phyloP scores from a whole-genome alignment of 2,329 filamentous ascomycete genomes.

The Blastomyces emzantsi region DNA sequence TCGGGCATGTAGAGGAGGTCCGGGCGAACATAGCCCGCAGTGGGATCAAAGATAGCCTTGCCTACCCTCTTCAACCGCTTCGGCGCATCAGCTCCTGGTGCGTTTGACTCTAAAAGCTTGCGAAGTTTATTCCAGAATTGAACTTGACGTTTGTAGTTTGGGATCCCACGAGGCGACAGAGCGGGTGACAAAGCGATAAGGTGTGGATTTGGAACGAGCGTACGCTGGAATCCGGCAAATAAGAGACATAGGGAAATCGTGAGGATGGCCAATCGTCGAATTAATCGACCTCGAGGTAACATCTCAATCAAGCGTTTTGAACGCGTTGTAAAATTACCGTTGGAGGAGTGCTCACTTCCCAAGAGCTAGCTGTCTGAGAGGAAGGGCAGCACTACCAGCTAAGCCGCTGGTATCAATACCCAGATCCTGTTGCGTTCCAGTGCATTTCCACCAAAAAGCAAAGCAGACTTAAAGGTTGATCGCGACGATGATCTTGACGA shows the following conservation, averaged over 20 bases:
- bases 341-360: background rate
- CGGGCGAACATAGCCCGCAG: constrained; percentile 20
- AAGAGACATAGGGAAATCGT: background rate
- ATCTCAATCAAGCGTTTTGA: background rate
- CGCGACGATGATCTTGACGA: background rate
- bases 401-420: background rate
- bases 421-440: background rate
- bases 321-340: background rate
- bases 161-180: background rate
- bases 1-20: constrained; percentile 24
- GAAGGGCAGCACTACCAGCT: background rate
- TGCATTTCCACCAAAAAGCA: background rate
- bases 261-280: background rate
- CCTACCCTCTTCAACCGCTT: constrained; percentile 1
- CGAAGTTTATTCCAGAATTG: constrained; percentile 7
- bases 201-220: background rate
- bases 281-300: background rate
- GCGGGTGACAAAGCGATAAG: background rate
- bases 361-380: background rate
- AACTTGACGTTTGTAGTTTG: constrained; percentile 4
- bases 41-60: constrained; percentile 19
- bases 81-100: constrained; percentile 5
- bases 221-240: background rate
- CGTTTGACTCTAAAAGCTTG: constrained; percentile 3
- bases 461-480: background rate